Evolutionary conservation across 305 asterid genomes (phyloP), one percentile per base, ranked within the genome.

Genomic region (Fraxinus dipetala): DNA sequence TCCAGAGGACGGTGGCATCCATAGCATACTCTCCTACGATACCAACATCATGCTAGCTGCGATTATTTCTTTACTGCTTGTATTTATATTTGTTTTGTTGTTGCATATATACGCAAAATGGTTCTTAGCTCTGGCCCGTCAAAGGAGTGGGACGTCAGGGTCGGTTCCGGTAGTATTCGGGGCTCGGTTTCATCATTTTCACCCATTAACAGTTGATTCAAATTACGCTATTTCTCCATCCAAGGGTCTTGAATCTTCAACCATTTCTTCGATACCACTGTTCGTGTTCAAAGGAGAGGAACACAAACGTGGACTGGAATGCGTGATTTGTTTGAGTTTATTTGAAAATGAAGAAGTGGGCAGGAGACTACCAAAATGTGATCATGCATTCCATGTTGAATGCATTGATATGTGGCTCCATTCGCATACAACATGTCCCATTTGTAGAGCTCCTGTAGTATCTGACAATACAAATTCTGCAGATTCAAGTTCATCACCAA

Each of bases 381-480:
- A 82, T 45, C 93, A 90, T 78, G 83, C 84, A 7, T 89, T 90
- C 81, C 92, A 88, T 48, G 89, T 89, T 4, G 90, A 83, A 5
- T 91, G 92, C 80, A 87, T 91, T 73, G 92, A 90, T 65, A 90
- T 83, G 92, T 90, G 94, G 94, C 84, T 89, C 45, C 85, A 79
- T 51, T 89, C 89, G 61, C 94, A 90, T 75, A 69, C 87, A 1
- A 88, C 89, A 7, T 90, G 94, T 75, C 92, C 94, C 5, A 74
- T 88, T 38, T 90, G 91, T 76, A 89, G 94, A 2, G 85, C 86
- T n/a, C 85, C 87, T 5, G 80, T 74, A 2, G 51, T 65, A 28
- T 28, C 74, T 28, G 67, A 16, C 76, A 75, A 24, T 1, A 31
- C 34, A 30, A 65, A 30, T 1, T 10, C 13, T 30, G 18, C 1